phyloP scores from a whole-genome alignment of 2,329 filamentous ascomycete genomes.

The Ophiostoma fasciatum region DNA sequence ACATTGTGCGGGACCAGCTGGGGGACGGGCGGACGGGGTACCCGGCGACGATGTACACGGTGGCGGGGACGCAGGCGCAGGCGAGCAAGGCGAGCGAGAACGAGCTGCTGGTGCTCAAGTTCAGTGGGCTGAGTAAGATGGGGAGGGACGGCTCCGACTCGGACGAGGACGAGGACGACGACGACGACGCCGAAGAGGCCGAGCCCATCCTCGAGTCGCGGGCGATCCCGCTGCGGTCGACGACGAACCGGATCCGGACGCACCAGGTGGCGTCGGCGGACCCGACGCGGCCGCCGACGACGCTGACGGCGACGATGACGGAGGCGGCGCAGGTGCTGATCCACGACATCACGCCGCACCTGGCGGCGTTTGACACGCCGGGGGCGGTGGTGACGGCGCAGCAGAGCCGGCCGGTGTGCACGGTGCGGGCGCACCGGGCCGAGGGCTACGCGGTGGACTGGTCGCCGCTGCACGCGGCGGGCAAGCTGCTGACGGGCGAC shows the following conservation, averaged over 20 bases:
- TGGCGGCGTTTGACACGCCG: conserved; percentile 78
- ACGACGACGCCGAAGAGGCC: conserved; percentile 55
- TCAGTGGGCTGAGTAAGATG: conserved; percentile 83
- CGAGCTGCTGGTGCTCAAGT: conserved; percentile 88
- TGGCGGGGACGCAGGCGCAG: conserved; percentile 88
- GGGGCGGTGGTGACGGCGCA: conserved; percentile 65
- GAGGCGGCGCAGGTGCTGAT: conserved; percentile 82
- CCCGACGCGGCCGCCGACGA: conserved; percentile 55
- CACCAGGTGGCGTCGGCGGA: conserved; percentile 65
- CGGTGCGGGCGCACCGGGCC: conserved; percentile 76
- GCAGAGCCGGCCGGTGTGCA: conserved; percentile 78
- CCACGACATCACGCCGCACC: conserved; percentile 84
- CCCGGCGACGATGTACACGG: conserved; percentile 87
- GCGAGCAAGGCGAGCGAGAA: conserved; percentile 64
- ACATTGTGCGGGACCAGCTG: conserved; percentile 72
- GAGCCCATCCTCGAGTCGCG: conserved; percentile 84
- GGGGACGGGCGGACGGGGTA: conserved; percentile 87
- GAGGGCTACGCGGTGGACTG: conserved; percentile 98
- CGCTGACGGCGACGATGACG: conserved; percentile 81
- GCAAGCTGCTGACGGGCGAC: conserved; percentile 84
- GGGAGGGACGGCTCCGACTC: conserved; percentile 41
- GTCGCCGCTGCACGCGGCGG: conserved; percentile 67
- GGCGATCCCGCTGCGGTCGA: conserved; percentile 70
- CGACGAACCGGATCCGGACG: conserved; percentile 84
- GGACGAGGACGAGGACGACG: conserved; percentile 48